Conservation (phyloP, 1,284 basidiomycete genomes). For the Cerioporus squamosus region DNA sequence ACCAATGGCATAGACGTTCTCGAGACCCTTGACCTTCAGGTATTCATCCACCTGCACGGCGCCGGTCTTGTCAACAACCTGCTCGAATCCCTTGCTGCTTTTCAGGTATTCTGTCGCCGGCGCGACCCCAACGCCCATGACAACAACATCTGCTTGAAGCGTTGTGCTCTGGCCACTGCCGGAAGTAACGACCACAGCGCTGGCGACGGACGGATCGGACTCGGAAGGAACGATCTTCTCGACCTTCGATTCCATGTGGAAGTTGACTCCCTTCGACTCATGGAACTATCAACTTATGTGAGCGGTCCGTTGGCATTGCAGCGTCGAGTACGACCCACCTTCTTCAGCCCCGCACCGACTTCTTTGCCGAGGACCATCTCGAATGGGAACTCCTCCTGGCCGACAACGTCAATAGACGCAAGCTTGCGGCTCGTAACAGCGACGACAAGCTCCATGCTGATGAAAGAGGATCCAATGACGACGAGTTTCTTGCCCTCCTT, state of each 20-base stretch:
- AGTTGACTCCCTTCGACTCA: constrained; percentile 82
- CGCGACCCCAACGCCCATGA: constrained; percentile 90
- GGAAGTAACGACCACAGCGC: constrained; percentile 57
- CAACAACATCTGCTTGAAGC: constrained; percentile 78
- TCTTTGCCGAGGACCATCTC: constrained; percentile 81
- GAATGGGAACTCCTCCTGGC: constrained; percentile 87
- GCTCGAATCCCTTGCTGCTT: constrained; percentile 59
- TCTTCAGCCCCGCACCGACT: constrained; percentile 81
- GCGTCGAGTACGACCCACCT: constrained; percentile 48
- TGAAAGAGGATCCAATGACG: constrained; percentile 91
- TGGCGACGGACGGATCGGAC: constrained; percentile 49
- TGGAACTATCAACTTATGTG: constrained; percentile 56
- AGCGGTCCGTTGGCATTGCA: background rate
- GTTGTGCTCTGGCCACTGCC: constrained; percentile 57
- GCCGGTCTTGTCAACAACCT: constrained; percentile 75
- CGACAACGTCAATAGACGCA: constrained; percentile 81
- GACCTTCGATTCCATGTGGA: constrained; percentile 80
- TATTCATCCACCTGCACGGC: constrained; percentile 84
- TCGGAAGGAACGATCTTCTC: constrained; percentile 72
- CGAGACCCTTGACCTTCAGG: constrained; percentile 66
- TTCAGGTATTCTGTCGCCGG: constrained; percentile 88
- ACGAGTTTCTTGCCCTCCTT: constrained; percentile 80
- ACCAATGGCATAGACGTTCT: constrained; percentile 86
- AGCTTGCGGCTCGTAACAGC: constrained; percentile 79
- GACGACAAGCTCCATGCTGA: constrained; percentile 90